Percentiles rank a stretch among this genome's conserved stretches.
phyloP scores from a whole-genome alignment of 495 filamentous ascomycete genomes.

The Penicillium salamii region DNA sequence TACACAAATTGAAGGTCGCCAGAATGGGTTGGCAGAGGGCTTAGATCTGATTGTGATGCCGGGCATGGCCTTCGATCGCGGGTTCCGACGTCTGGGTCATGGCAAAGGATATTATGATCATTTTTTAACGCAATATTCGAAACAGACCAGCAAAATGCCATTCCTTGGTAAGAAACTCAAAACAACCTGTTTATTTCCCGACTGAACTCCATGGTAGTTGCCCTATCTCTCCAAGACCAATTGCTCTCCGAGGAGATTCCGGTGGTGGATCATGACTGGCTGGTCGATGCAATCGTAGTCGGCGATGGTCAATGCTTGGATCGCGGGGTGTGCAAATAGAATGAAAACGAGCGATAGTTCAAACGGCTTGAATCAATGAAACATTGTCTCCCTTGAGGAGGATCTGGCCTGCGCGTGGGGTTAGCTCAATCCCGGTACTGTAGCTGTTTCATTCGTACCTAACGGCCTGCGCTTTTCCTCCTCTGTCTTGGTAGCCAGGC shows the following conservation, averaged over 20 bases:
- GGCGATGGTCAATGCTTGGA: slow-evolving; percentile 52
- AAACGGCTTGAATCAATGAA: slow-evolving; percentile 81
- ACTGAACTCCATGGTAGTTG: slow-evolving; percentile 55
- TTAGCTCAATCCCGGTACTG: slow-evolving; percentile 12
- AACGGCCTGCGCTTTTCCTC: slow-evolving; percentile 75
- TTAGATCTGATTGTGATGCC: slow-evolving; percentile 90
- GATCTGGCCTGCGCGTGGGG: slow-evolving; percentile 72
- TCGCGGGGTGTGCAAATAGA: slow-evolving; percentile 27
- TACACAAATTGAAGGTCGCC: slow-evolving; percentile 57
- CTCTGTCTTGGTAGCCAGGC: slow-evolving; percentile 75
- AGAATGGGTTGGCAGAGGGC: slow-evolving; percentile 66
- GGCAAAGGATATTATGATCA: slow-evolving; percentile 97
- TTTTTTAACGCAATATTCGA: slow-evolving; percentile 73
- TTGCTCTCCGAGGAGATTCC: slow-evolving; percentile 68
- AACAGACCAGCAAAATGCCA: slow-evolving; percentile 54
- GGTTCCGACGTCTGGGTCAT: slow-evolving; percentile 79
- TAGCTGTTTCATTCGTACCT: slow-evolving; percentile 54
- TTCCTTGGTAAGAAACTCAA: slow-evolving; percentile 53
- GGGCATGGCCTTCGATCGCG: slow-evolving; percentile 84
- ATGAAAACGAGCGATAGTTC: slow-evolving; percentile 19
- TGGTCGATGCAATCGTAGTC: slow-evolving; percentile 62
- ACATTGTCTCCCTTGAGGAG: slow-evolving; percentile 97
- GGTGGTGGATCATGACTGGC: slow-evolving; percentile 63
- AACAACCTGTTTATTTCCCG: slow-evolving; percentile 9
- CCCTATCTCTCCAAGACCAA: slow-evolving; percentile 86